Evolutionary conservation across 805 yeast genomes (phyloP), one percentile per base, ranked within the genome.

Genomic region (Candida caryicola): DNA sequence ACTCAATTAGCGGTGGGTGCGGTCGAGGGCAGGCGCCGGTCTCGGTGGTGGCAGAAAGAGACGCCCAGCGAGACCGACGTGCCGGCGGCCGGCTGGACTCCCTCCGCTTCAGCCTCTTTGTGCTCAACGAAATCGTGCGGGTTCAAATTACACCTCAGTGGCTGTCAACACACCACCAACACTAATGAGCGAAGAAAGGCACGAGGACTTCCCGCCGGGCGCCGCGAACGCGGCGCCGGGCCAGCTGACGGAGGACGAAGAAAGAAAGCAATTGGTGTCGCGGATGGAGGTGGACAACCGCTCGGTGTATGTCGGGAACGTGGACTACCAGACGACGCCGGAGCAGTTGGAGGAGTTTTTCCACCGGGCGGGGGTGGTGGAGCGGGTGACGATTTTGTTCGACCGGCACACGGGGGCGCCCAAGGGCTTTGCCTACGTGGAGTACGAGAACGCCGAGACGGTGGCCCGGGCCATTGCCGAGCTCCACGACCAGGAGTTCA

Each of bases 401-500:
- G 73, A 72, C 45, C 63, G 63, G 31, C 60, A 49, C 46, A 64
- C 74, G 1, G 77, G 77, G 0, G 54, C 54, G 14, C 74, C 78
- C 6, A 74, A 71, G 45, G 86, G 85, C 2, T 78, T 76, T 51
- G 87, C 85, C 1, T 82, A 79, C 47, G 65, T 82, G 23, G 81
- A 83, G 47, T 82, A 79, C 51, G 72, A 69, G 10, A 49, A 54
- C 5, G 42, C 45, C 4, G 71, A 62, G 4, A 59, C 73, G 12
- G 80, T 74, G 5, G 49, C 55, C 4, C 57, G 57, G 19, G 85
- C 88, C 1, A 55, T 81, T 32, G 53, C 50, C 8, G 60, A 51
- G 17, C 48, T 73, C 25, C 61, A 71, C 40, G 76, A 71, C 5
- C 43, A 66, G 5, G 57, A 52, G 23, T 63, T 81, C 39, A 64